Base-by-base conservation (phyloP, 2,329 filamentous ascomycete species). In the Pseudogymnoascus sp. region DNA sequence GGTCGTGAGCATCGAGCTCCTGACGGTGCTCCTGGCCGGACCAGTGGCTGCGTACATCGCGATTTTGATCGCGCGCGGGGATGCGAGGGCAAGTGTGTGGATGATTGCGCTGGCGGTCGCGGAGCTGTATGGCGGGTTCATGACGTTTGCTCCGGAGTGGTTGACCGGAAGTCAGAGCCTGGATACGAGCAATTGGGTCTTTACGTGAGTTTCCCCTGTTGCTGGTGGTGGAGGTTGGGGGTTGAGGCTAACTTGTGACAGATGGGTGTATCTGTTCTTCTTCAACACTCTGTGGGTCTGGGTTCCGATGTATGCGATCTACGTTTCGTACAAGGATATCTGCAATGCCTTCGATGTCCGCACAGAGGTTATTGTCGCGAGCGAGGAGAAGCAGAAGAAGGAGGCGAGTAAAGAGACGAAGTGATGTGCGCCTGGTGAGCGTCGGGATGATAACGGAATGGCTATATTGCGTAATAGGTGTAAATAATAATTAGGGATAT, bases 131-230 rank as follows among this genome's bases (percentile, higher is more conserved):
- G 84, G 84, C 64, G 82, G 84, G 15, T 88, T 84, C 73, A 86
- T 88, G 81, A 88, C 84, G 0, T 88, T 88, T 69, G 83, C 80
- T 71, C 84, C 84, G 10, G 84, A 88, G 72, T 88, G 84, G 84
- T 73, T 88, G 10, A 81, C 78, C 2, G 79, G 78, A 58, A 86
- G 79, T 68, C 68, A 77, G 64, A 85, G 84, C 68, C 78, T 88
- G 61, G 82, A 86, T 69, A 76, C 77, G 15, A 83, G 78, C 73
- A 87, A 86, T 72, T 85, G 82, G 66, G 84, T 88, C 82, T 85
- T 84, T 67, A 73, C 79, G 63, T 67, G 57, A 59, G 63, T 62
- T 23, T 15, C 39, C 19, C 18, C 55, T 15, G 2, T 12, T 28
- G 19, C 18, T 28, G 23, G 15, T 23, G 6, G 13, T 23, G 10